A percentile compares a stretch with the other conserved stretches of the same genome.
phyloP scores from a whole-genome alignment of 2,329 filamentous ascomycete genomes.

The Fusarium duplospermum region DNA sequence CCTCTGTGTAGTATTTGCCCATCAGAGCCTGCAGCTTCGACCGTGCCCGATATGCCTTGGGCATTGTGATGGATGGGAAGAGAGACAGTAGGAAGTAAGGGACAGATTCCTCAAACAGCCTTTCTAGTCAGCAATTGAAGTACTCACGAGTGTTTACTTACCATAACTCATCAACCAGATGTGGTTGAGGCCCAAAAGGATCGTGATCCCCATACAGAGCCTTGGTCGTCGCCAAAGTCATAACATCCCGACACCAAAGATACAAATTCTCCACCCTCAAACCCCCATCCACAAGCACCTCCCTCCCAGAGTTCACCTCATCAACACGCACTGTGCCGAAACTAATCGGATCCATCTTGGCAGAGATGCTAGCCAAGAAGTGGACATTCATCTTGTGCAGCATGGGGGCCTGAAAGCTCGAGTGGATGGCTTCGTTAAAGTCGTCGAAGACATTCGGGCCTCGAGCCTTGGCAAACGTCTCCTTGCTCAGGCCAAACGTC shows the following conservation, averaged over 20 bases:
- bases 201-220: conserved; percentile 58
- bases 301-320: conserved; percentile 18
- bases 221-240: conserved; percentile 53
- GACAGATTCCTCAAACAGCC: conserved; percentile 41
- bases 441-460: conserved; percentile 33
- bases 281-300: conserved; percentile 19
- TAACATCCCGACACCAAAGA: conserved; percentile 51
- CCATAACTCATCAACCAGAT: conserved; percentile 36
- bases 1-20: conserved; percentile 46
- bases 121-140: conserved; percentile 6
- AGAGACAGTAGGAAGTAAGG: conserved; percentile 46
- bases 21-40: conserved; percentile 42
- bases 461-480: conserved; percentile 42
- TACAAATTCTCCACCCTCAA: conserved; percentile 52
- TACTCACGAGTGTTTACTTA: background rate
- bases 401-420: conserved; percentile 48
- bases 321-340: background rate
- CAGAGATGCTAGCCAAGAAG: conserved; percentile 24
- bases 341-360: conserved; percentile 27
- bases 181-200: conserved; percentile 48
- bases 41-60: conserved; percentile 46
- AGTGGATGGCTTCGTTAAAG: conserved; percentile 48
- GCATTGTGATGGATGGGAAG: conserved; percentile 46
- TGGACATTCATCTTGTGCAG: conserved; percentile 47
- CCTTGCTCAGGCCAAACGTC: conserved; percentile 51